These are phyloP conservation scores for Neofusicoccum cordaticola DNA, from an alignment of 2,329 filamentous ascomycete genomes.

Conservation along the genomic window DNA sequence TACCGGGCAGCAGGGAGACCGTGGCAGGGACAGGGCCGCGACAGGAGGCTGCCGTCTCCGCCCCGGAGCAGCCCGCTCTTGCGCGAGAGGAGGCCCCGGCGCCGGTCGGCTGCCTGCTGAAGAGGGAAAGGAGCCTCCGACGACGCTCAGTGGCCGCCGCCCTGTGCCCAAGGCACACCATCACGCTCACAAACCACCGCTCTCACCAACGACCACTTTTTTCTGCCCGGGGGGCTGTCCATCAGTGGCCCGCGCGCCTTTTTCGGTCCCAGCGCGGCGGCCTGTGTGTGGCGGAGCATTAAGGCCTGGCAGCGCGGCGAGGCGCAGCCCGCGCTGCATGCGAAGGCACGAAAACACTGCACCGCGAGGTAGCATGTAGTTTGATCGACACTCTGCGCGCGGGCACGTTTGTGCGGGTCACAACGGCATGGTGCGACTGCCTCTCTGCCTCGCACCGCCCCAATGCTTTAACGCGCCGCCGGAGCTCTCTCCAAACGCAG, in stretches of 20 bases:
- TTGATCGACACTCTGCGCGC: background rate
- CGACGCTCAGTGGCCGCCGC: constrained; percentile 4
- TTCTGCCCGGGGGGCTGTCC: background rate
- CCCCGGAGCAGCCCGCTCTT: background rate
- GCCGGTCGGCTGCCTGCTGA: background rate
- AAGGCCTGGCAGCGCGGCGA: constrained; percentile 6
- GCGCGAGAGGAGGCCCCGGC: constrained; percentile 1
- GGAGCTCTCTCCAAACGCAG: constrained; percentile 6
- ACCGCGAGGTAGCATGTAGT: background rate
- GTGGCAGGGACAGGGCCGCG: background rate
- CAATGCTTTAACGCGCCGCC: background rate
- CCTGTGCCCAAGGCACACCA: background rate
- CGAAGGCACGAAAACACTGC: background rate
- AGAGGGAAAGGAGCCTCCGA: background rate
- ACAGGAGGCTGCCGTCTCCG: background rate
- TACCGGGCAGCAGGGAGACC: background rate
- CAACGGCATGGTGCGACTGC: constrained; percentile 1
- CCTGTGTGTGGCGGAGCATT: constrained; percentile 12
- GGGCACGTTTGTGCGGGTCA: background rate
- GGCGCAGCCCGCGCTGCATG: background rate
- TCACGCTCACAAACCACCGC: background rate
- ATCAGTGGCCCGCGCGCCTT: background rate
- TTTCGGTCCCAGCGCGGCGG: constrained; percentile 5
- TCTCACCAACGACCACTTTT: background rate
- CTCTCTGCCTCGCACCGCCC: too few relatives aligned